Conservation (phyloP, 148 eudicot species). For the Fallopia convolvulus region DNA sequence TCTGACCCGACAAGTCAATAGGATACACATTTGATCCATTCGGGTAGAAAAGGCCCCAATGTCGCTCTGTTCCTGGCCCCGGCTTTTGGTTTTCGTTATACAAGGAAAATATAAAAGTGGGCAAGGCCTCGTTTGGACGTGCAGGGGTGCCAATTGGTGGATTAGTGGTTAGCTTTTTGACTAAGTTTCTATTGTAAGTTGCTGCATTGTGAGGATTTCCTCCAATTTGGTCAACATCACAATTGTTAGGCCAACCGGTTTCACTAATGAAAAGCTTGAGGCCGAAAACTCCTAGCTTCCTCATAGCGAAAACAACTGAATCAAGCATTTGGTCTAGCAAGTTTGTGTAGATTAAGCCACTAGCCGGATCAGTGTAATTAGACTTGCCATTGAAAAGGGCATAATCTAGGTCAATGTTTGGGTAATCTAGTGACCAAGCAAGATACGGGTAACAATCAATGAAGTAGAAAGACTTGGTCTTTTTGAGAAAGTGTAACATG, state of each 20-base stretch:
- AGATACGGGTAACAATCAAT: constrained; percentile 68
- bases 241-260: constrained; percentile 94
- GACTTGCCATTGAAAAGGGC: constrained; percentile 38
- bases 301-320: constrained; percentile 65
- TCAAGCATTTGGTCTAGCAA: constrained; percentile 82
- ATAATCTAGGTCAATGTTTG: constrained; percentile 50
- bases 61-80: constrained; percentile 88
- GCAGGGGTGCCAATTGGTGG: constrained; percentile 82
- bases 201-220: constrained; percentile 71
- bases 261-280: constrained; percentile 55
- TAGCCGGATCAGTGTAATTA: constrained; percentile 47
- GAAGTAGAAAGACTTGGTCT: constrained; percentile 77
- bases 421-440: constrained; percentile 43
- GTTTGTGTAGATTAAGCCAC: constrained; percentile 50
- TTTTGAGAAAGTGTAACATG: constrained; percentile 51
- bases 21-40: constrained; percentile 47
- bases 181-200: constrained; percentile 64
- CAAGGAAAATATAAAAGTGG: constrained; percentile 56
- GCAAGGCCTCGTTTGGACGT: constrained; percentile 57
- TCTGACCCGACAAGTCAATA: constrained; percentile 66
- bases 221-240: constrained; percentile 78
- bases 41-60: constrained; percentile 76
- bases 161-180: constrained; percentile 47
- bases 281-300: constrained; percentile 45
- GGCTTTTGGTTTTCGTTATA: constrained; percentile 75